Base-by-base conservation (phyloP, 495 filamentous ascomycete genomes). In the Amniculicola lignicola region DNA sequence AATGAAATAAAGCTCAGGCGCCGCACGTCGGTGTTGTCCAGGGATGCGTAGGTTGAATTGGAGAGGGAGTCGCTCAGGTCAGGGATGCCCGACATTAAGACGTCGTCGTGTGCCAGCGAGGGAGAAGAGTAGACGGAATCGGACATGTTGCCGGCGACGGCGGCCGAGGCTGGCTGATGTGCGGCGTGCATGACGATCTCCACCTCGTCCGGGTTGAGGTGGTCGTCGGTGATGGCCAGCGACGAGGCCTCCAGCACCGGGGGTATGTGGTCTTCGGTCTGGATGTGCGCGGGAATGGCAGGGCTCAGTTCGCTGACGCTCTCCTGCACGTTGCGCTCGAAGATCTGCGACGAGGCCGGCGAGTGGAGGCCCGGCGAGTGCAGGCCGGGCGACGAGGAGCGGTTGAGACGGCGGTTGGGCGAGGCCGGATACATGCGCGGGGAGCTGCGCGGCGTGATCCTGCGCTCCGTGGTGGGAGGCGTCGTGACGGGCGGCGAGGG, bases 251-350 rank as follows among this genome's bases (percentile, higher is more conserved):
- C 90, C 18, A 96, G 77, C 10, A 91, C 90, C 0, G 90, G 81
- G 21, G 90, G 90, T 64, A 96, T 95, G 67, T 90, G 84, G 72
- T 96, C 90, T 69, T 96, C 90, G 23, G 87, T 94, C 56, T 85
- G 80, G 62, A 96, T 94, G 65, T 96, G 90, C 1, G 85, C 81
- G 7, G 90, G 90, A 53, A 93, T 92, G 9, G 87, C 83, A 2
- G 87, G 80, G 10, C 85, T 86, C 36, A 63, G 56, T 60, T 59
- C 54, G 36, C 25, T 38, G 24, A 79, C 72, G 62, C 79, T 81
- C 63, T 96, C 90, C 68, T 96, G 91, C 12, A 96, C 91, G 70
- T 88, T 84, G 61, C 90, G 87, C 75, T 96, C 90, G 70, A 96
- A 96, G 64, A 96, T 96, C 63, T 92, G 89, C 21, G 88, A 90